A percentile compares a stretch with the other conserved stretches of the same genome.
phyloP scores from a whole-genome alignment of 192 early-diverging fungal species.

The Coemansia sp. region DNA sequence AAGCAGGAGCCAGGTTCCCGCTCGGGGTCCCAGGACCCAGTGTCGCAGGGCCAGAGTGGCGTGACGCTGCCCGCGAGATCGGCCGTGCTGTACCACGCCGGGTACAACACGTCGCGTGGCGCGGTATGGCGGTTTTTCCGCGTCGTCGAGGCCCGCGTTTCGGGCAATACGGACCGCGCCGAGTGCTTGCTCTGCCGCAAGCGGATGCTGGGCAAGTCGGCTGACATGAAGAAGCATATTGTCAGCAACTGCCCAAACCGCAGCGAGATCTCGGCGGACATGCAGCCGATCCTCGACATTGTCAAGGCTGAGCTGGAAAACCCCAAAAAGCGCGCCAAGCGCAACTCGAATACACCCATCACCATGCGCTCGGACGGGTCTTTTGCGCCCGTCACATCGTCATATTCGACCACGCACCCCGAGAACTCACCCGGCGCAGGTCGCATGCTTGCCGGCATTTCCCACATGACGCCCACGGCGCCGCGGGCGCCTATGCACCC shows the following conservation, averaged over 20 bases:
- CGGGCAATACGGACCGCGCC: conserved; percentile 49
- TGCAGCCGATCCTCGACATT: conserved; percentile 43
- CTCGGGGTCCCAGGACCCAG: conserved; percentile 3
- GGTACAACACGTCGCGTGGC: conserved; percentile 43
- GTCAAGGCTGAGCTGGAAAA: conserved; percentile 43
- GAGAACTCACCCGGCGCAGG: conserved; percentile 1
- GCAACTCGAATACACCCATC: conserved; percentile 38
- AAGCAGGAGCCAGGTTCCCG: background rate
- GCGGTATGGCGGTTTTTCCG: conserved; percentile 48
- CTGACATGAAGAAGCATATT: conserved; percentile 51
- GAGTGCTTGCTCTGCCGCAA: conserved; percentile 47
- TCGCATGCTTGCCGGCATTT: conserved; percentile 5
- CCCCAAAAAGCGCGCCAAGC: conserved; percentile 49
- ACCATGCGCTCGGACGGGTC: conserved; percentile 39
- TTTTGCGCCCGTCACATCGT: conserved; percentile 21
- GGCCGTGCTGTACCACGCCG: conserved; percentile 38
- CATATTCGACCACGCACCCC: conserved; percentile 1
- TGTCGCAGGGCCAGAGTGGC: conserved; percentile 5
- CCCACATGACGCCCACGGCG: background rate
- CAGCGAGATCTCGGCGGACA: conserved; percentile 28
- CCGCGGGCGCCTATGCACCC: conserved; percentile 12
- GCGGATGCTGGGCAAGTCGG: conserved; percentile 49
- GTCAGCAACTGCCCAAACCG: conserved; percentile 37
- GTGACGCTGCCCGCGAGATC: conserved; percentile 40
- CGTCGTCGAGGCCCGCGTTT: conserved; percentile 43